Base-by-base conservation (phyloP, 2,329 filamentous ascomycete genomes). In the Cladosporium colombiae region DNA sequence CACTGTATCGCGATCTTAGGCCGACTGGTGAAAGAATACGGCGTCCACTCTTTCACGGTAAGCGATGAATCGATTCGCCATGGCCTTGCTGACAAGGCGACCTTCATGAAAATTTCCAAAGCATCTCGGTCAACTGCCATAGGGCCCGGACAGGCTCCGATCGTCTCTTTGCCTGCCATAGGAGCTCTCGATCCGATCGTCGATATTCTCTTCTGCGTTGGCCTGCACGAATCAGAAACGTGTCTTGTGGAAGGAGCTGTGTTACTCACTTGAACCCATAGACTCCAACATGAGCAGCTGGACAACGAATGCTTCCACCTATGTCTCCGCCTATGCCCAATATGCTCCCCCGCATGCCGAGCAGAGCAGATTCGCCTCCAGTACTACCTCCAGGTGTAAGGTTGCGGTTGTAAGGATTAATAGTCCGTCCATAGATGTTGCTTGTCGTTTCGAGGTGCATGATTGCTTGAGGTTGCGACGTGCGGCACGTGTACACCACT, bases 1-100 rank as follows among this genome's bases (percentile, higher is more conserved):
- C 85, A 88, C 76, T 91, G 81, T 35, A 91, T 83, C 2, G 80
- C 89, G 62, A 91, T 78, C 50, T 80, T 84, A 27, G 50, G 60
- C 14, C n/a, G 60, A 10, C 60, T 63, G 13, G 23, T 23, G 25
- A 63, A 63, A 13, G 23, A 33, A 29, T 63, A 63, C 7, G 60
- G 60, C 8, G 60, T 63, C 60, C 60, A 63, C 18, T 55, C 49
- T 29, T 63, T 63, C 10, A 29, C 33, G 11, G 60, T 63, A n/a
- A 63, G 50, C 4, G 60, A 40, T 21, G 60, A 50, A 23, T 63
- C 60, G 11, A 63, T 63, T 1, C 60, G 60, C 60, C 60, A 63
- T 16, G 60, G 60, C 18, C 35, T 55, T 7, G 60, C 49, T 8
- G 60, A 55, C 8, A 63, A 31, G 33, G 60, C 60, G 16, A 63